phyloP scores from a whole-genome alignment of 257 asterid species.

The Verbena officinalis region DNA sequence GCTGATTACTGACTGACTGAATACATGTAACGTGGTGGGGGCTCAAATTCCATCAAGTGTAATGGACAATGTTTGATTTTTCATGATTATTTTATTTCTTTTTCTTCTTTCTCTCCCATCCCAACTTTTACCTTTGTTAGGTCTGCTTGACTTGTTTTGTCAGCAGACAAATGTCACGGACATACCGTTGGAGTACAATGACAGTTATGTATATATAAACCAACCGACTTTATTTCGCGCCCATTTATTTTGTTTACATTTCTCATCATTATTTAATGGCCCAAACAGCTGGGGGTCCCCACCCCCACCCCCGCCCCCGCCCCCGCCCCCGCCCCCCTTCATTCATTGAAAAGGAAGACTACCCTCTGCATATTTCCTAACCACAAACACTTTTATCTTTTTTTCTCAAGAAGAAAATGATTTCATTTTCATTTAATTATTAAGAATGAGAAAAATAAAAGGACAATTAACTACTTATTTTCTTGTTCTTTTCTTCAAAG shows the following conservation, averaged over 20 bases:
- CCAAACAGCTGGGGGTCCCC: not conserved
- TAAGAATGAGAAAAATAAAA: no score
- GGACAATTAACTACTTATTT: no score
- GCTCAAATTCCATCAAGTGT: not conserved
- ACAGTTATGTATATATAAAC: constrained; percentile 38
- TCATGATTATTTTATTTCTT: not conserved
- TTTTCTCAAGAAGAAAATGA: not conserved
- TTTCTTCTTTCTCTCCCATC: not conserved
- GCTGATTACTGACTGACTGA: constrained; percentile 40
- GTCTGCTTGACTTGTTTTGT: no score
- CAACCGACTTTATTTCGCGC: constrained; percentile 48
- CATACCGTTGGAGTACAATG: constrained; percentile 57
- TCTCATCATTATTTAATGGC: not conserved
- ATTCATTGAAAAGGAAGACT: not conserved
- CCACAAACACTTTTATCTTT: not conserved
- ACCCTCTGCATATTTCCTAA: no score
- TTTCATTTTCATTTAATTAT: not conserved
- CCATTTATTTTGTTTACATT: constrained; percentile 13
- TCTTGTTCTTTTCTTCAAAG: no score
- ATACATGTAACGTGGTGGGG: constrained; percentile 54
- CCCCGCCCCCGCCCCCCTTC: not conserved
- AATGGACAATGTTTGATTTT: constrained; percentile 7
- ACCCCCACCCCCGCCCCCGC: no score
- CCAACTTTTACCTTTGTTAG: not conserved
- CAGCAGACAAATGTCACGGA: constrained; percentile 62